phyloP scores from a whole-genome alignment of 805 yeast genomes.

The Metschnikowia matae region DNA sequence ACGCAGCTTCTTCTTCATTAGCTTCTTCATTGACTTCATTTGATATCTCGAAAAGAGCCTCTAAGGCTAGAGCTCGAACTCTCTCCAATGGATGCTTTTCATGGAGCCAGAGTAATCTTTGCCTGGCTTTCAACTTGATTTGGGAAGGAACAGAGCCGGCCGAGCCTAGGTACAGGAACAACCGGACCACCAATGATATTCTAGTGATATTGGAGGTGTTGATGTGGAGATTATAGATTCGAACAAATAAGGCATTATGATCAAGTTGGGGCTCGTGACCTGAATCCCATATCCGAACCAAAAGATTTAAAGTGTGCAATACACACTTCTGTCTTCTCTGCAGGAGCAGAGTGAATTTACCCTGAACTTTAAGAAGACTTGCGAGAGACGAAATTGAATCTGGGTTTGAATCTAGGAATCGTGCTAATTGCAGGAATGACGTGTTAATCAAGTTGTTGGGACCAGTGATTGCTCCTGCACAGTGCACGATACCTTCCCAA shows the following conservation, averaged over 20 bases:
- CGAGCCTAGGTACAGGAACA: conserved; percentile 40
- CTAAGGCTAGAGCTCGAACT: conserved; percentile 38
- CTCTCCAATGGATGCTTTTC: conserved; percentile 27
- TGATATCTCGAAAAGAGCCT: conserved; percentile 37
- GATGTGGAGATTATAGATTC: conserved; percentile 55
- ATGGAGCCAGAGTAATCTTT: conserved; percentile 24
- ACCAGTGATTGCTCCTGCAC: conserved; percentile 55
- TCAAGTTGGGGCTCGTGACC: conserved; percentile 30
- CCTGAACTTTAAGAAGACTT: conserved; percentile 18
- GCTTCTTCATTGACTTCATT: conserved; percentile 16
- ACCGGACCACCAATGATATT: conserved; percentile 35
- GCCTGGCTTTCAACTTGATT: conserved; percentile 10
- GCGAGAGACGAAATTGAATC: conserved; percentile 10
- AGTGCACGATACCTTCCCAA: conserved; percentile 52
- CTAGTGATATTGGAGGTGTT: conserved; percentile 40
- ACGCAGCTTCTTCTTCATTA: not conserved
- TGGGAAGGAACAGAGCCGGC: conserved; percentile 3
- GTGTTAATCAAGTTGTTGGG: conserved; percentile 41
- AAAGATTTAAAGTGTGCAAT: conserved; percentile 23
- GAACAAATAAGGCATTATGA: conserved; percentile 37
- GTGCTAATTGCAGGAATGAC: conserved; percentile 32
- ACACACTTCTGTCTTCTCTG: conserved; percentile 22
- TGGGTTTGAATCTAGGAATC: not conserved
- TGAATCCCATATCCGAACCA: conserved; percentile 40
- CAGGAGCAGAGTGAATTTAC: conserved; percentile 8